Evolutionary conservation across 2,329 filamentous ascomycete species (phyloP).

Genomic region (Venturiaceae sp.): DNA sequence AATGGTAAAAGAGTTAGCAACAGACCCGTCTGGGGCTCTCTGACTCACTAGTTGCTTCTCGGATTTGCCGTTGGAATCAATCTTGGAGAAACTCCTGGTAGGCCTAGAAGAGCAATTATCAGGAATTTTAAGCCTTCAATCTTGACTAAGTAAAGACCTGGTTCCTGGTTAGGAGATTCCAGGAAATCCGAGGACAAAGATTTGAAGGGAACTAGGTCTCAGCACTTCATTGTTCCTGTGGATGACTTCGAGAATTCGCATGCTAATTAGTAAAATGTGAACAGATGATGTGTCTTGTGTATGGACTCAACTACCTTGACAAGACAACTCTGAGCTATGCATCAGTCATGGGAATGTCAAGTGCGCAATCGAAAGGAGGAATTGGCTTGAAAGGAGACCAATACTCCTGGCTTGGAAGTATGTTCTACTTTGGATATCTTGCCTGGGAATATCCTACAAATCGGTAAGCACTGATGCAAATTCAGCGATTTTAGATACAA

Average conservation of each 20-base stretch:
- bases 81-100: no score
- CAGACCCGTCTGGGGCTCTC: no score
- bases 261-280: neutral
- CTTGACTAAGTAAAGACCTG: no score
- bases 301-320: constrained; percentile 52
- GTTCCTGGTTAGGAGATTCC: no score
- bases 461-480: constrained; percentile 18
- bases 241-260: neutral
- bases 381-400: constrained; percentile 38
- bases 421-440: constrained; percentile 45
- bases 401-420: constrained; percentile 40
- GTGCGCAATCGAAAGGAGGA: constrained; percentile 24
- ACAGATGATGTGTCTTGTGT: constrained; percentile 45
- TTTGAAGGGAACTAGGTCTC: no score
- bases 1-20: no score
- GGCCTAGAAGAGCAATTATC: no score
- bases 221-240: no score
- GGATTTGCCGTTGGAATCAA: no score
- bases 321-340: constrained; percentile 47
- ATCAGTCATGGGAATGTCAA: constrained; percentile 34
- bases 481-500: neutral
- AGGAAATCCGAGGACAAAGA: no score
- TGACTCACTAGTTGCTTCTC: no score
- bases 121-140: no score
- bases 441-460: constrained; percentile 59